Conservation (phyloP, 1,139 yeast genomes). For the Wickerhamomyces sp. region DNA sequence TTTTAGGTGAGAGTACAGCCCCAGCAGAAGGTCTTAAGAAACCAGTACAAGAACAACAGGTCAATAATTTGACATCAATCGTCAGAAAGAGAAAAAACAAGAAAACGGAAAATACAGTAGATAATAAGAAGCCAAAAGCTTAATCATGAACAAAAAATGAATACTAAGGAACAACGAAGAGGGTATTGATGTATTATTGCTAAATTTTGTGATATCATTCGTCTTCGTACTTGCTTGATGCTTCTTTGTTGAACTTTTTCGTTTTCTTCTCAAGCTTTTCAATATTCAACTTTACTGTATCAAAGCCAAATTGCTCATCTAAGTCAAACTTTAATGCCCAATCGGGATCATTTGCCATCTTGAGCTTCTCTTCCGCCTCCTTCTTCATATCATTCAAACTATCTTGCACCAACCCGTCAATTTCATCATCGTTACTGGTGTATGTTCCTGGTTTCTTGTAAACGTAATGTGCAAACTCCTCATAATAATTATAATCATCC, state of each 20-base stretch:
- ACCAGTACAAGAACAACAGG: conserved; percentile 23
- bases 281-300: conserved; percentile 10
- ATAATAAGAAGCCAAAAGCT: conserved; percentile 17
- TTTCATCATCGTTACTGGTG: conserved; percentile 5
- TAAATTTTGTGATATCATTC: too few relatives aligned
- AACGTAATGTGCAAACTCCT: conserved; percentile 12
- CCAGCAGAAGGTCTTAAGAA: conserved; percentile 8
- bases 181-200: too few relatives aligned
- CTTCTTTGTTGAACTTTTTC: too few relatives aligned
- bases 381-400: conserved; percentile 2
- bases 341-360: conserved; percentile 2
- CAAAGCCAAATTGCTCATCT: conserved; percentile 20
- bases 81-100: conserved; percentile 47
- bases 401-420: conserved; percentile 5
- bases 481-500: conserved; percentile 17
- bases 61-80: conserved; percentile 53
- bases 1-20: conserved; percentile 47
- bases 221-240: too few relatives aligned
- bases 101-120: conserved; percentile 2
- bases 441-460: conserved; percentile 8
- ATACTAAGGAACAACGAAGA: too few relatives aligned
- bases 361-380: conserved; percentile 3
- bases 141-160: too few relatives aligned
- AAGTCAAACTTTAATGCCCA: conserved; percentile 12
- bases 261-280: conserved; percentile 1